phyloP scores from a whole-genome alignment of 306 rosid genomes.

The Vigna hirtella region DNA sequence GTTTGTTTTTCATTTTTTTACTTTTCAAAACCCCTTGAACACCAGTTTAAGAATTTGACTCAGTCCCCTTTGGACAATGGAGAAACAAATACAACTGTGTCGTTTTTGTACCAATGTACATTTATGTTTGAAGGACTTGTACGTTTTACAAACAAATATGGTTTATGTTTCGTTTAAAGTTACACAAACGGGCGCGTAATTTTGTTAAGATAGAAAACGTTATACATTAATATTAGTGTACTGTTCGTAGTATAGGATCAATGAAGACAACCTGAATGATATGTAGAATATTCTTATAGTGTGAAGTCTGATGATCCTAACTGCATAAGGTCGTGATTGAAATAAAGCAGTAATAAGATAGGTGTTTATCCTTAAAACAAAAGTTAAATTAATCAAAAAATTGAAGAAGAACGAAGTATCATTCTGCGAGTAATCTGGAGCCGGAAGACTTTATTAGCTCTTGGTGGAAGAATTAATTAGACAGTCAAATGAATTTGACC shows the following conservation, averaged over 20 bases:
- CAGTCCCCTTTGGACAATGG: background rate
- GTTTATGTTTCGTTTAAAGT: too few species aligned
- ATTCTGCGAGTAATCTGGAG: background rate
- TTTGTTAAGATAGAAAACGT: too few species aligned
- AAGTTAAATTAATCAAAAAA: background rate
- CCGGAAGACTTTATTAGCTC: background rate
- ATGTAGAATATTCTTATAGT: background rate
- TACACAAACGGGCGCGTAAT: too few species aligned
- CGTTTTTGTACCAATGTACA: background rate
- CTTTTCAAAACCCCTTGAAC: background rate
- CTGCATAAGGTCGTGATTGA: background rate
- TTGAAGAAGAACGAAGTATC: background rate
- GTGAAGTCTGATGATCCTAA: background rate
- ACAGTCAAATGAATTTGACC: background rate
- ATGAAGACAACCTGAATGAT: background rate
- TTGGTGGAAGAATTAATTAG: background rate
- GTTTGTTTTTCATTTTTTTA: background rate
- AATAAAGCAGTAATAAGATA: background rate
- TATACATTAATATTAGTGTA: too few species aligned
- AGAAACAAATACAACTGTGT: background rate
- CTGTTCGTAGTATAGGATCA: background rate
- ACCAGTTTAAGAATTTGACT: background rate
- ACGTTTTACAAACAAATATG: background rate
- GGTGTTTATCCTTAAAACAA: background rate
- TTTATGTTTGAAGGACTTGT: background rate